phyloP scores from a whole-genome alignment of 2,329 filamentous ascomycete genomes.

The Grosmannia penicillata region DNA sequence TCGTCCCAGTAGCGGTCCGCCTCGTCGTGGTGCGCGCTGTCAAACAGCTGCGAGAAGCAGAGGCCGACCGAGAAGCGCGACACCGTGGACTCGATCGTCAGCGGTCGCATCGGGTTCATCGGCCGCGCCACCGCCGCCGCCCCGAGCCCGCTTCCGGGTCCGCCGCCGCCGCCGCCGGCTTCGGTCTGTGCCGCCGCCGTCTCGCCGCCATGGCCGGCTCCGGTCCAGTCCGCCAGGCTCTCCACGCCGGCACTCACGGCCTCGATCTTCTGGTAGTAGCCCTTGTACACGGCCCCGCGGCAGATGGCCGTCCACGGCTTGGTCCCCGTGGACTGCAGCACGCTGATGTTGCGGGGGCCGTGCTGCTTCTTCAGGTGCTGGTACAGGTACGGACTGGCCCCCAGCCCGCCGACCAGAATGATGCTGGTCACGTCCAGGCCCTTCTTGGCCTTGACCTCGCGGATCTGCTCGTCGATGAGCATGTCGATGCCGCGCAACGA shows the following conservation, averaged over 20 bases:
- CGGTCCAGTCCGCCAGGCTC: no score
- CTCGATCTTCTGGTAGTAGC: constrained; percentile 3
- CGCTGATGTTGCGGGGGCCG: constrained; percentile 30
- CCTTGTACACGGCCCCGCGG: constrained; percentile 34
- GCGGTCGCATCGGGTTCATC: constrained; percentile 1
- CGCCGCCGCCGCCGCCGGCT: no score
- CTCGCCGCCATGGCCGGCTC: no score
- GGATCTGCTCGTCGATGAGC: constrained; percentile 17
- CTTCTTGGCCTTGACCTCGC: constrained; percentile 2
- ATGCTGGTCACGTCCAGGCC: constrained; percentile 16
- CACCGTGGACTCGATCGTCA: constrained; percentile 6
- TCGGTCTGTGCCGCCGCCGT: no score
- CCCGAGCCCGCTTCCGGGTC: no score
- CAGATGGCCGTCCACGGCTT: constrained; percentile 31
- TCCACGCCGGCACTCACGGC: background rate
- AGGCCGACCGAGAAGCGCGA: constrained; percentile 6
- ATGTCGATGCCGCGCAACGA: constrained; percentile 26
- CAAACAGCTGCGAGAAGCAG: constrained; percentile 4
- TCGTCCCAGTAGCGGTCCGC: constrained; percentile 7
- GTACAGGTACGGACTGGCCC: constrained; percentile 30
- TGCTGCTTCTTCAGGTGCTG: constrained; percentile 19
- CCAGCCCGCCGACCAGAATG: constrained; percentile 34
- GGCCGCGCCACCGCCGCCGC: background rate
- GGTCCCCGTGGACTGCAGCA: constrained; percentile 22
- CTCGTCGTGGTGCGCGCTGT: background rate